Percentiles rank a stretch among this genome's conserved stretches.
Evolutionary conservation across 2,329 filamentous ascomycete genomes (phyloP).

Genomic region (Coleophoma crateriformis): DNA sequence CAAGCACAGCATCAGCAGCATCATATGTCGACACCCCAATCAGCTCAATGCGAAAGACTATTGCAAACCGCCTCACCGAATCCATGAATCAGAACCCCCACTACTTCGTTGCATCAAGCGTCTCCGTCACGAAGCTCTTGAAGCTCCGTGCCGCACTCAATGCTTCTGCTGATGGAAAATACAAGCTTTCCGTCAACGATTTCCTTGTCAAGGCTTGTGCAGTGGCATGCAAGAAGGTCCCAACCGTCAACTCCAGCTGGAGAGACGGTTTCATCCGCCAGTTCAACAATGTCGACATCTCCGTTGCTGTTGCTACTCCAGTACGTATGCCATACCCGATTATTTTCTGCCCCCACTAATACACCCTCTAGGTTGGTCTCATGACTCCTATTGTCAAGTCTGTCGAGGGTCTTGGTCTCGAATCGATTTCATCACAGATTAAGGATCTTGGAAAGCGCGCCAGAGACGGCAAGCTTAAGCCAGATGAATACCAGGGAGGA

Average conservation of each 20-base stretch:
- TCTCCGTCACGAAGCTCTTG: conserved; percentile 91
- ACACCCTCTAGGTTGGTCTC: conserved; percentile 51
- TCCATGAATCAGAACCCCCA: conserved; percentile 93
- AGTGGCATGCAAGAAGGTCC: conserved; percentile 86
- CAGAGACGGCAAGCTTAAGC: conserved; percentile 96
- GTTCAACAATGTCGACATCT: conserved; percentile 89
- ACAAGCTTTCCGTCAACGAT: conserved; percentile 99
- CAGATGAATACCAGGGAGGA: conserved; percentile 97
- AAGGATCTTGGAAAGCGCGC: conserved; percentile 97
- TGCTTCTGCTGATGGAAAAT: conserved; percentile 80
- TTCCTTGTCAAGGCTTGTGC: conserved; percentile 97
- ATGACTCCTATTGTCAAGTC: conserved; percentile 97
- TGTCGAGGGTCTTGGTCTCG: conserved; percentile 80
- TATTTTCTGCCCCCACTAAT: neutral
- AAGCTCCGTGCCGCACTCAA: conserved; percentile 96
- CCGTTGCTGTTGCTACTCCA: conserved; percentile 66
- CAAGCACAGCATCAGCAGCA: conserved; percentile 50
- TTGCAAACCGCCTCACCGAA: conserved; percentile 83
- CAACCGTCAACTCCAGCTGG: conserved; percentile 95
- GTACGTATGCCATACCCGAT: neutral
- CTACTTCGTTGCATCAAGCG: conserved; percentile 89
- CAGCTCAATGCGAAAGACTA: conserved; percentile 95
- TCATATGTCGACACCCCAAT: conserved; percentile 80
- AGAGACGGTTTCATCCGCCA: conserved; percentile 85
- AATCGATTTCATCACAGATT: conserved; percentile 81